Base-by-base conservation (phyloP, 1,284 basidiomycete genomes). In the Ustilago lituana region DNA sequence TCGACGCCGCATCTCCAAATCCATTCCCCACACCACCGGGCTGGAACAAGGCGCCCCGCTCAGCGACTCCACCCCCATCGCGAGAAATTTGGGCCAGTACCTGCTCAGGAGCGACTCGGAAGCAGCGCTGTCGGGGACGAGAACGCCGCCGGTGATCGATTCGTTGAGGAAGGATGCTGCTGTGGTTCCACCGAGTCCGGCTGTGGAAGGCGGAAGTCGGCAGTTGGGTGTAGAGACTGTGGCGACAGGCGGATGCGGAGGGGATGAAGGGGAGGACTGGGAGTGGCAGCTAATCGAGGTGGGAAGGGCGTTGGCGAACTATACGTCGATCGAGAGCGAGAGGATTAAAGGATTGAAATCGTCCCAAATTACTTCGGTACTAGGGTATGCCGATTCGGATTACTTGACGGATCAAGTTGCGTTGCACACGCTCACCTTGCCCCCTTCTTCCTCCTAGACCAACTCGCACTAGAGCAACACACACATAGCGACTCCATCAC, bases 301-400 rank as follows among this genome's bases (percentile, higher is more conserved):
- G 24, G 96, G 94, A 0, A 87, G 94, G 38, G 96, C 95, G 0
- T 84, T 98, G 39, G 93, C 93, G 10, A 97, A 95, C 83, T 98
- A 97, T 81, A 98, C 96, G 79, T 95, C 91, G 38, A 89, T 89
- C 38, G 94, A 98, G 83, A 94, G 97, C 67, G 86, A 88, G 54
- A 87, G 89, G 61, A 90, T 98, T 61, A 94, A 92, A 82, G 94
- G 95, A 9, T 35, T 78, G 11, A 78, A 79, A 44, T 73, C 67
- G 23, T 89, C 92, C 0, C 87, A 91, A 59, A 90, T 98, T 38
- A 85, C 89, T 14, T 87, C 89, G 65, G 80, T 93, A 9, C 84
- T 98, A 35, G 95, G 93, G 0, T 97, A 97, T 82, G 91, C 91
- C 17, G 95, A 98, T 80, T 92, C 92, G 31, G 94, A 97, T 79